Base-by-base conservation (phyloP, 2,329 filamentous ascomycete genomes). In the Calonectria leucothoes region DNA sequence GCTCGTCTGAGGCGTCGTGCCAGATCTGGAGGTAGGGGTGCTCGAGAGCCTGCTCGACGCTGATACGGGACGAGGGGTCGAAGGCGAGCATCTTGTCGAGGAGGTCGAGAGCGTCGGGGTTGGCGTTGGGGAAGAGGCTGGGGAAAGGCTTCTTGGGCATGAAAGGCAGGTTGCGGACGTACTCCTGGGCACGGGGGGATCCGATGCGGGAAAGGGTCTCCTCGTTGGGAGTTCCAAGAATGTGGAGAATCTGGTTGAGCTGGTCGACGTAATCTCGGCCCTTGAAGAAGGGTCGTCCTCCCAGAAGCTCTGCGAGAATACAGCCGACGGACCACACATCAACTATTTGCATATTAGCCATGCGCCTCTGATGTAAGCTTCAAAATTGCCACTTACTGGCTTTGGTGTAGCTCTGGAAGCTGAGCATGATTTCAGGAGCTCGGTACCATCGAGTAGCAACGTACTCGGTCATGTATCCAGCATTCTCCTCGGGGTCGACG, bases 351-450 rank as follows among this genome's bases (percentile, higher is more conserved):
- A n/a, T 64, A 67, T 77, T 52, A 80, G 77, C 49, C 37, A 61
- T 8, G 39, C 42, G 15, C 17, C 29, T 52, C n/a, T 35, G 51
- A 45, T 25, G 48, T 20, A 11, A 15, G n/a, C 20, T 15, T 23
- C n/a, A n/a, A 35, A 39, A 31, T 59, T 33, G 25, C 39, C 11
- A 96, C 96, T 71, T 92, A 98, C 97, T 99, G 80, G 97, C 97
- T 95, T 99, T 99, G 82, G 97, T 99, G 86, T 99, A 99, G 88
- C 95, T 98, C 87, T 98, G 96, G 91, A 99, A 99, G 88, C 95
- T 98, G 85, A 99, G 88, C 97, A 99, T 99, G 81, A 99, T 99
- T 86, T 99, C 97, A 6, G 97, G 97, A 4, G 97, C 97, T 86
- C 90, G 89, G 82, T 92, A 99, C 97, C 97, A 99, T 88, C 97